Conservation (phyloP, 495 filamentous ascomycete genomes). For the Clohesyomyces aquaticus region DNA sequence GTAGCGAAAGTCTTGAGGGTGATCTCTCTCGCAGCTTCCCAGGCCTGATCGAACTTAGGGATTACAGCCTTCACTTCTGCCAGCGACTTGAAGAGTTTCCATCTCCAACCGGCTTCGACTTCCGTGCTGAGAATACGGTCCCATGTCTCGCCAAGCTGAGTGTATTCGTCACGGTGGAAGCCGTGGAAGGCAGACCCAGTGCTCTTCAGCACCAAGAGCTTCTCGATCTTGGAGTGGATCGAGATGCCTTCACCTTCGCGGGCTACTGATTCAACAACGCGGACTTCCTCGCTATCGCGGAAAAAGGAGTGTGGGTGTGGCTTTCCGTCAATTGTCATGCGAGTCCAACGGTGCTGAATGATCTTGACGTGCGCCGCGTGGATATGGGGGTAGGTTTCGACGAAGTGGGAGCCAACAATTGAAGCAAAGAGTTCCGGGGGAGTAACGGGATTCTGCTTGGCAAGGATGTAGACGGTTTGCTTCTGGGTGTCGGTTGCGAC, state of each 20-base stretch:
- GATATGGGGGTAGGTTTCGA: slow-evolving; percentile 87
- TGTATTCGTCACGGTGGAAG: slow-evolving; percentile 91
- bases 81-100: slow-evolving; percentile 71
- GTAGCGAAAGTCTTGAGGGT: slow-evolving; percentile 91
- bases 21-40: slow-evolving; percentile 73
- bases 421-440: slow-evolving; percentile 92
- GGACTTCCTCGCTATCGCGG: slow-evolving; percentile 85
- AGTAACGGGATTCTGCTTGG: slow-evolving; percentile 90
- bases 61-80: slow-evolving; percentile 65
- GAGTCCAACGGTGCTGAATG: slow-evolving; percentile 86
- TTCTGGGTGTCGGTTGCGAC: slow-evolving; percentile 98
- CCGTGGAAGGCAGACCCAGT: slow-evolving; percentile 97
- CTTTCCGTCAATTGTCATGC: slow-evolving; percentile 82
- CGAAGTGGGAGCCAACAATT: slow-evolving; percentile 83
- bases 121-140: slow-evolving; percentile 95
- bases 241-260: slow-evolving; percentile 51
- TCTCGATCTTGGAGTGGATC: slow-evolving; percentile 64
- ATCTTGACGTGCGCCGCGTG: slow-evolving; percentile 77
- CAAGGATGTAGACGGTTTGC: slow-evolving; percentile 93
- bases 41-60: slow-evolving; percentile 72
- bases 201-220: slow-evolving; percentile 89
- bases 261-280: slow-evolving; percentile 66
- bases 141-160: slow-evolving; percentile 84
- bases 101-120: slow-evolving; percentile 82
- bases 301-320: slow-evolving; percentile 97